Evolutionary conservation across 495 filamentous ascomycete genomes (phyloP).

Genomic region (Lepraria neglecta): DNA sequence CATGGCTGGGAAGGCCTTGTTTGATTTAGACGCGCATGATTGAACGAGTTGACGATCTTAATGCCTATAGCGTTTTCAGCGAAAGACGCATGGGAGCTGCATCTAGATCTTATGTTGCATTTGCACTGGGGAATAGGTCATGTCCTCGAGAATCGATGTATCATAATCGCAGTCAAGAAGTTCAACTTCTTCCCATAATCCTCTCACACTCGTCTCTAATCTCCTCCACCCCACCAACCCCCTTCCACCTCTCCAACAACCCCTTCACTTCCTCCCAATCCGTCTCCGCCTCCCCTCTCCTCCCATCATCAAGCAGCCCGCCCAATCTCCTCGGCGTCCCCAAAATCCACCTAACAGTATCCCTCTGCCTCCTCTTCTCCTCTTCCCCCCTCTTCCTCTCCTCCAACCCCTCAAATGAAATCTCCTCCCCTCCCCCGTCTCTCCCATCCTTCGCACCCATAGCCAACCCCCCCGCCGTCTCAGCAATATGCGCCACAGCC

Average conservation of each 20-base stretch:
- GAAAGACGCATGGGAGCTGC: neutral
- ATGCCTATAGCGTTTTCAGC: neutral
- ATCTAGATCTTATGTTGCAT: neutral
- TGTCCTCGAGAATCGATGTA: neutral
- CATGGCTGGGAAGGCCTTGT: conserved; percentile 55
- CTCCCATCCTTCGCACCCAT: conserved; percentile 44
- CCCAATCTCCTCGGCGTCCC: conserved; percentile 48
- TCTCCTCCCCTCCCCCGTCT: conserved; percentile 31
- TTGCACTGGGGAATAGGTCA: neutral
- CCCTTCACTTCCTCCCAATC: conserved; percentile 50
- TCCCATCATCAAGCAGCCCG: conserved; percentile 45
- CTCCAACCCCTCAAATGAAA: conserved; percentile 16
- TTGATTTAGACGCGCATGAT: conserved; percentile 14
- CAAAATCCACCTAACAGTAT: conserved; percentile 68
- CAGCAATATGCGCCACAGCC: conserved; percentile 74
- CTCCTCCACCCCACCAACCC: conserved; percentile 55
- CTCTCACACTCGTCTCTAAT: conserved; percentile 54
- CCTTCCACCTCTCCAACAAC: conserved; percentile 49
- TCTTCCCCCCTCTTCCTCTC: conserved; percentile 28
- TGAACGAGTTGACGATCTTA: neutral
- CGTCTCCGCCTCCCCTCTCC: conserved; percentile 48
- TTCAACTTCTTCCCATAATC: conserved; percentile 36
- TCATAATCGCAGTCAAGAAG: neutral
- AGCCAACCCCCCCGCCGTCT: conserved; percentile 62
- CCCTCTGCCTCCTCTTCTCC: conserved; percentile 48